A percentile compares a stretch with the other conserved stretches of the same genome.
These are phyloP conservation scores for Talaromyces islandicus DNA, from an alignment of 2,329 filamentous ascomycete genomes.

Conservation along the genomic window DNA sequence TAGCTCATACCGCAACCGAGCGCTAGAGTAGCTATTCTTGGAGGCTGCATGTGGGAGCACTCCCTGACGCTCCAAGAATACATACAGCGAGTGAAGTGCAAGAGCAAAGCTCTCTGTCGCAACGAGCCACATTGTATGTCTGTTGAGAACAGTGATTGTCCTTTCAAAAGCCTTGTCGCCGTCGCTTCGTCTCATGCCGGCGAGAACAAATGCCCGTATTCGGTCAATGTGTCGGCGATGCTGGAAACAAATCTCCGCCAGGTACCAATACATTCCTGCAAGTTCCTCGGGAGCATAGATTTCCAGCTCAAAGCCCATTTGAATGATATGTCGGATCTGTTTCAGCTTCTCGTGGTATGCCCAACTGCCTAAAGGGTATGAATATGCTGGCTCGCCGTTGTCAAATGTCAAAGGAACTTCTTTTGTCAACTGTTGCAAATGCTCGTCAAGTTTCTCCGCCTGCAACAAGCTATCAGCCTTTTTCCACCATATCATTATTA, in stretches of 20 bases:
- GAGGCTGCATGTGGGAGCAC: slow-evolving; percentile 45
- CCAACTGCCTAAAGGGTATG: slow-evolving; percentile 80
- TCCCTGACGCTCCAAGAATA: slow-evolving; percentile 54
- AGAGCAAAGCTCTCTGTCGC: slow-evolving; percentile 53
- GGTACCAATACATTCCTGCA: slow-evolving; percentile 84
- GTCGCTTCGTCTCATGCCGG: slow-evolving; percentile 24
- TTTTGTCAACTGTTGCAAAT: slow-evolving; percentile 56
- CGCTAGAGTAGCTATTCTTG: slow-evolving; percentile 57
- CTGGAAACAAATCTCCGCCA: slow-evolving; percentile 66
- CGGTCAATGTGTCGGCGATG: slow-evolving; percentile 65
- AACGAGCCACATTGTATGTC: slow-evolving; percentile 59
- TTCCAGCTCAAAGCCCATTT: slow-evolving; percentile 90
- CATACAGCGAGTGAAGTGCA: slow-evolving; percentile 56
- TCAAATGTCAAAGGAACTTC: slow-evolving; percentile 55
- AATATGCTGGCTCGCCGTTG: slow-evolving; percentile 53
- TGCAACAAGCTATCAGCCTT: slow-evolving; percentile 14
- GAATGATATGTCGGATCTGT: slow-evolving; percentile 78
- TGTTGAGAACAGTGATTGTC: slow-evolving; percentile 49
- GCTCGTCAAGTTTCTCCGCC: slow-evolving; percentile 65
- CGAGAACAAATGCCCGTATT: slow-evolving; percentile 60
- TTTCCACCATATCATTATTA: not conserved
- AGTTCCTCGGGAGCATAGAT: slow-evolving; percentile 84
- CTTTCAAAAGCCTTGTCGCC: slow-evolving; percentile 27
- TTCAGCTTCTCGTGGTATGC: slow-evolving; percentile 83
- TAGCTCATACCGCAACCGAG: slow-evolving; percentile 68